Conservation (phyloP, 306 rosid species). For the Fragaria vesca region DNA sequence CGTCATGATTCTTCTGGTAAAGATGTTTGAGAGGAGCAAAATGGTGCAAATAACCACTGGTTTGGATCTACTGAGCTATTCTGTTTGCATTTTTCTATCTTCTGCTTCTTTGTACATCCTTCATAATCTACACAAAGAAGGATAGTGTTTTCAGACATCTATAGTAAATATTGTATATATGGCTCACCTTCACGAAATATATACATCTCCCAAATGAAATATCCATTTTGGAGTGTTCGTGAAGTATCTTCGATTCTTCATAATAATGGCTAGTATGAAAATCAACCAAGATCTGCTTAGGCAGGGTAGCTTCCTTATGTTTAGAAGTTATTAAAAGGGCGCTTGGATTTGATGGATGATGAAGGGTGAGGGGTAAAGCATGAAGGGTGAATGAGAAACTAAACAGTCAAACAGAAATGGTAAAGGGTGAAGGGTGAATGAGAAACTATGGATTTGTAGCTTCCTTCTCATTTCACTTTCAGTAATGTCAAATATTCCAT, state of each 20-base stretch:
- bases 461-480: no score
- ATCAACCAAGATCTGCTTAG: neutral
- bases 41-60: constrained; percentile 86
- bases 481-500: neutral
- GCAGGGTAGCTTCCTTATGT: neutral
- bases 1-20: constrained; percentile 93
- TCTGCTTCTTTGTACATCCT: constrained; percentile 95
- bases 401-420: neutral
- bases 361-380: neutral
- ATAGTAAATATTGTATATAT: constrained; percentile 3
- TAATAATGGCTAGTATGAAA: neutral
- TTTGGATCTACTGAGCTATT: constrained; percentile 73
- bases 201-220: neutral
- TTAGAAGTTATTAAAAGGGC: neutral
- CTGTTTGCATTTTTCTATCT: constrained; percentile 86
- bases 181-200: neutral
- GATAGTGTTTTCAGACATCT: constrained; percentile 23
- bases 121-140: constrained; percentile 75
- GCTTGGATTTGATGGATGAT: neutral
- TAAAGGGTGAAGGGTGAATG: no score
- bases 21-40: constrained; percentile 98
- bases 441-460: no score
- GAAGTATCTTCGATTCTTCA: neutral
- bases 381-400: neutral
- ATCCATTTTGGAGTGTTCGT: neutral